Evolutionary conservation across 768 basidiomycete genomes (phyloP).

Genomic region (Cystobasidium ongulense): DNA sequence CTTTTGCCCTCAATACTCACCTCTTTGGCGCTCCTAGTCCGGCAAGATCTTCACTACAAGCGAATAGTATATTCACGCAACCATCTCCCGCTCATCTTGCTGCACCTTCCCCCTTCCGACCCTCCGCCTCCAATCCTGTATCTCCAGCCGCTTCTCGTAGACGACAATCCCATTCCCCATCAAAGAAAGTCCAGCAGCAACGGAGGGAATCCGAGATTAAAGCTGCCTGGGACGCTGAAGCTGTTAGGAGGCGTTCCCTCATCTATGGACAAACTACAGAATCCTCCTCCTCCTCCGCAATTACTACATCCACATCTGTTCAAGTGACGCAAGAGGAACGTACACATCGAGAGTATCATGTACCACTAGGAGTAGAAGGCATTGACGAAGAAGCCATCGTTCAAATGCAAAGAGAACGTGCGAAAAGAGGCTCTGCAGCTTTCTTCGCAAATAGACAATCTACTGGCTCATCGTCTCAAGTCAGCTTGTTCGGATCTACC

Average conservation of each 20-base stretch:
- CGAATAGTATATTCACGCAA: not conserved
- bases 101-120: not conserved
- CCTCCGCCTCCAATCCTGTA: not conserved
- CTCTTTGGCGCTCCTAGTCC: not conserved
- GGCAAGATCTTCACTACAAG: not conserved
- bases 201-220: not conserved
- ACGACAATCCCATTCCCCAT: slow-evolving; percentile 1
- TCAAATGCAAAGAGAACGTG: not conserved
- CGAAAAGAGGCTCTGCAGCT: slow-evolving; percentile 1
- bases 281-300: not conserved
- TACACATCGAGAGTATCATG: not conserved
- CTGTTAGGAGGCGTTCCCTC: not conserved
- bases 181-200: not conserved
- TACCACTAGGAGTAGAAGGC: slow-evolving; percentile 16
- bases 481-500: not conserved
- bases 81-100: not conserved
- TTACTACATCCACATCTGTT: not conserved
- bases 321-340: not conserved
- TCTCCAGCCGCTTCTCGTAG: not conserved
- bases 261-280: not conserved
- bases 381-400: slow-evolving; percentile 20
- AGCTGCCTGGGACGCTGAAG: not conserved
- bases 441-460: slow-evolving; percentile 12
- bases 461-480: not conserved
- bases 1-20: slow-evolving; percentile 22